phyloP scores from a whole-genome alignment of 2,329 filamentous ascomycete species.

The Aurifilum marmelostoma region DNA sequence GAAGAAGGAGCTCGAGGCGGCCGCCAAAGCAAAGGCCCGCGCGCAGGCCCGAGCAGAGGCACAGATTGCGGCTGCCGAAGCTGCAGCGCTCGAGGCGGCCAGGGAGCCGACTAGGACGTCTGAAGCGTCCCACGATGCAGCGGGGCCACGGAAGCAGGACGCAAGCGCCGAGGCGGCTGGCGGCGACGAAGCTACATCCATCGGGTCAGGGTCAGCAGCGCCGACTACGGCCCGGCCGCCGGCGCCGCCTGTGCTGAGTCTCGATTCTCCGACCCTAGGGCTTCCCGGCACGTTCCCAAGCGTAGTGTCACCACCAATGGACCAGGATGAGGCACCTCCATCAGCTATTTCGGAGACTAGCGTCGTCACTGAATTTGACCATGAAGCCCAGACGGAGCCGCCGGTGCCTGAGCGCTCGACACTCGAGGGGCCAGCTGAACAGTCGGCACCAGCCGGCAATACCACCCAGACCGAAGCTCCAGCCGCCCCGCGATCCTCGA shows the following conservation, averaged over 20 bases:
- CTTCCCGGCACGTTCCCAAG: constrained; percentile 66
- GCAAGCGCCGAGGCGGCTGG: constrained; percentile 18
- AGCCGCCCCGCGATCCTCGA: constrained; percentile 35
- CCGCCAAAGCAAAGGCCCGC: constrained; percentile 47
- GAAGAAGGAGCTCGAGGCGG: constrained; percentile 54
- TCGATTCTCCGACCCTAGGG: constrained; percentile 68
- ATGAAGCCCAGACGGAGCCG: constrained; percentile 67
- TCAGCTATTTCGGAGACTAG: constrained; percentile 64
- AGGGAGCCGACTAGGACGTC: constrained; percentile 16
- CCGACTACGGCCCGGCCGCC: constrained; percentile 18
- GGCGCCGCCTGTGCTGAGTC: constrained; percentile 24
- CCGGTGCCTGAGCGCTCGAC: constrained; percentile 39
- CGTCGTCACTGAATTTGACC: constrained; percentile 72
- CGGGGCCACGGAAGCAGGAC: constrained; percentile 15
- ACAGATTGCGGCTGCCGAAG: constrained; percentile 35
- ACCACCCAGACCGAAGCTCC: constrained; percentile 28
- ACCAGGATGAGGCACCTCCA: constrained; percentile 53
- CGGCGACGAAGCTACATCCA: constrained; percentile 25
- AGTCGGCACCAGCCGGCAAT: constrained; percentile 8
- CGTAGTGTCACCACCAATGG: constrained; percentile 40
- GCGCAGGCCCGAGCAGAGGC: constrained; percentile 40
- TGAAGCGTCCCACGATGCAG: not conserved
- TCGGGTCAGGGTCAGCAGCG: constrained; percentile 15
- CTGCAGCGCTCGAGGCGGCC: constrained; percentile 25
- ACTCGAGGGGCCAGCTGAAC: constrained; percentile 26